Conservation (phyloP, 257 asterid species). For the Nicotiana knightiana region DNA sequence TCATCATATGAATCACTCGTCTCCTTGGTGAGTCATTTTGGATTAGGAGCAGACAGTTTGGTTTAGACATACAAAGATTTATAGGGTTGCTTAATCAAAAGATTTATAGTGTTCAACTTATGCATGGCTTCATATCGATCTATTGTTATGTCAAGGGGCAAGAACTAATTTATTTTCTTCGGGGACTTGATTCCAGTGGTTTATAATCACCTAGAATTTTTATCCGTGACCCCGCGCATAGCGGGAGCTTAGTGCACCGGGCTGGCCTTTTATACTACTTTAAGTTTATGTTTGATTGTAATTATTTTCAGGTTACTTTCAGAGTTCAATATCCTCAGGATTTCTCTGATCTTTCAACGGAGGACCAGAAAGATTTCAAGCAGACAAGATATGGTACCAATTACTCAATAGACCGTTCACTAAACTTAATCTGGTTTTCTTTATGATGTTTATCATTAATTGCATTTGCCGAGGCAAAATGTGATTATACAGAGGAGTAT, state of each 20-base stretch:
- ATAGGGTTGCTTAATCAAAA: neutral
- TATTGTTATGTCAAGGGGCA: neutral
- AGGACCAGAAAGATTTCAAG: constrained; percentile 96
- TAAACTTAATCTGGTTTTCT: neutral
- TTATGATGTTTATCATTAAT: neutral
- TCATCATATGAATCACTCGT: constrained; percentile 81
- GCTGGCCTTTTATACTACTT: neutral
- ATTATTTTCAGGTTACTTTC: constrained; percentile 56
- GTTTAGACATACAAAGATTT: neutral
- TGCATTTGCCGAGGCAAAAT: too few relatives aligned
- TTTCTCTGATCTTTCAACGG: constrained; percentile 72
- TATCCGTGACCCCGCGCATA: neutral
- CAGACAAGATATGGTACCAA: constrained; percentile 88
- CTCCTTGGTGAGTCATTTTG: constrained; percentile 63
- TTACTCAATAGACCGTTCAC: neutral
- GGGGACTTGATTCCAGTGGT: neutral
- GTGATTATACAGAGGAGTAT: too few relatives aligned
- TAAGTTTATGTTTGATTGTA: neutral
- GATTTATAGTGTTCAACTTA: neutral
- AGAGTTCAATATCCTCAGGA: constrained; percentile 89
- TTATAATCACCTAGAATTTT: neutral
- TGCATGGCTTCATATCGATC: neutral
- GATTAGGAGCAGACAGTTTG: neutral
- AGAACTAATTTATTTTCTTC: neutral
- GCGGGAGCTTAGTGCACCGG: too few relatives aligned